Evolutionary conservation across 331 rosid genomes (phyloP).

Genomic region (Telfairia occidentalis): DNA sequence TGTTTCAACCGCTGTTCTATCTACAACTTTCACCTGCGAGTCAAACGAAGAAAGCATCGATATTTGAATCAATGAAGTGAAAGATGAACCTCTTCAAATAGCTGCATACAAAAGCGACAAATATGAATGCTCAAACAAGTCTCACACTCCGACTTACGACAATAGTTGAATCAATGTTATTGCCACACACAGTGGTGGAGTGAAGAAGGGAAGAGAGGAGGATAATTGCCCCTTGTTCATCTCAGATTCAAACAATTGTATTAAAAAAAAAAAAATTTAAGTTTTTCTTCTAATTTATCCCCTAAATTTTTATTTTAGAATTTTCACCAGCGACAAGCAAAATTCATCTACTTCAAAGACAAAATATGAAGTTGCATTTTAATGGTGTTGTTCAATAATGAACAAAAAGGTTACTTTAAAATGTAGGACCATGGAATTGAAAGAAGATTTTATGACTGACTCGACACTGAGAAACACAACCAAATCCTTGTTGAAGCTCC

Average conservation of each 20-base stretch:
- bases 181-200: not conserved
- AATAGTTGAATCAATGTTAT: not conserved
- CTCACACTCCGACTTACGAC: not conserved
- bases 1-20: conserved; percentile 61
- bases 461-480: not conserved
- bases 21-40: conserved; percentile 59
- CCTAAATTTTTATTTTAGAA: not conserved
- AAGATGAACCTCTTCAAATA: not conserved
- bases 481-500: not conserved
- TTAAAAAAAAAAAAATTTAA: no score
- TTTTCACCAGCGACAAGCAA: not conserved
- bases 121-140: not conserved
- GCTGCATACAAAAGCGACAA: not conserved
- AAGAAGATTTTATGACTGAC: not conserved
- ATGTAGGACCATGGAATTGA: not conserved
- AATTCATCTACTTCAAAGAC: not conserved
- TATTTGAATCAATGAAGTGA: not conserved
- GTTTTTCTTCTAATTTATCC: not conserved
- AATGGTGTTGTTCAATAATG: not conserved
- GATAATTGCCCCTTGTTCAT: no score
- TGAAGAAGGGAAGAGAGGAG: not conserved
- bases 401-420: not conserved
- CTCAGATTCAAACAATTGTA: no score
- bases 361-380: not conserved
- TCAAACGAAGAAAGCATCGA: not conserved